Percentiles rank a stretch among this genome's conserved stretches.
Evolutionary conservation across 1,284 basidiomycete genomes (phyloP).

Genomic region (Ustilago shanxiensis): DNA sequence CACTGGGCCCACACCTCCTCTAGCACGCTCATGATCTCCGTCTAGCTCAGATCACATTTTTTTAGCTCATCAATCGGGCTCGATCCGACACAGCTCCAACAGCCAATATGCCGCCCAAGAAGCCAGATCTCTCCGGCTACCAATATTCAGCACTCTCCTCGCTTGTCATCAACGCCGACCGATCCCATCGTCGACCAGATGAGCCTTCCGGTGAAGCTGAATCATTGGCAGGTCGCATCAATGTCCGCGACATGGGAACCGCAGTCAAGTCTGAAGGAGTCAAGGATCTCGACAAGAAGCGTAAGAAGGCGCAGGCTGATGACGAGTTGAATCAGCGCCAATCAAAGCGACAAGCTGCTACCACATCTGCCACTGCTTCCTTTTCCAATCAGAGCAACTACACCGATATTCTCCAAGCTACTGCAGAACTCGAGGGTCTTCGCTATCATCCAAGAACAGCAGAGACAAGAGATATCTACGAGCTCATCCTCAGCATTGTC

Average conservation of each 20-base stretch:
- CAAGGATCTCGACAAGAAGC: constrained; percentile 95
- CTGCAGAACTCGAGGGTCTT: constrained; percentile 83
- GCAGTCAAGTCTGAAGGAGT: constrained; percentile 85
- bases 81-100: neutral
- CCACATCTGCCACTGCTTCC: constrained; percentile 73
- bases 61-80: neutral
- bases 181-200: constrained; percentile 57
- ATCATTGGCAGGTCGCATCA: constrained; percentile 89
- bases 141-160: constrained; percentile 69
- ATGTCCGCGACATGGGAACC: constrained; percentile 92
- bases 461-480: constrained; percentile 94
- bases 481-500: constrained; percentile 87
- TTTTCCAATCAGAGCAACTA: constrained; percentile 73
- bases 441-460: constrained; percentile 91
- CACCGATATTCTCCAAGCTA: constrained; percentile 75
- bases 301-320: constrained; percentile 71
- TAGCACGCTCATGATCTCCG: neutral
- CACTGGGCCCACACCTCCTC: neutral
- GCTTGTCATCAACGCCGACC: constrained; percentile 66
- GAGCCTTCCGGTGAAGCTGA: constrained; percentile 97
- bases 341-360: constrained; percentile 71
- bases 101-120: constrained; percentile 64
- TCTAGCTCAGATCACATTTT: neutral
- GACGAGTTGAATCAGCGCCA: constrained; percentile 49
- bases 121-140: constrained; percentile 68